Base-by-base conservation (phyloP, 352 stramenopile species). In the Globisporangium recalcitrans region DNA sequence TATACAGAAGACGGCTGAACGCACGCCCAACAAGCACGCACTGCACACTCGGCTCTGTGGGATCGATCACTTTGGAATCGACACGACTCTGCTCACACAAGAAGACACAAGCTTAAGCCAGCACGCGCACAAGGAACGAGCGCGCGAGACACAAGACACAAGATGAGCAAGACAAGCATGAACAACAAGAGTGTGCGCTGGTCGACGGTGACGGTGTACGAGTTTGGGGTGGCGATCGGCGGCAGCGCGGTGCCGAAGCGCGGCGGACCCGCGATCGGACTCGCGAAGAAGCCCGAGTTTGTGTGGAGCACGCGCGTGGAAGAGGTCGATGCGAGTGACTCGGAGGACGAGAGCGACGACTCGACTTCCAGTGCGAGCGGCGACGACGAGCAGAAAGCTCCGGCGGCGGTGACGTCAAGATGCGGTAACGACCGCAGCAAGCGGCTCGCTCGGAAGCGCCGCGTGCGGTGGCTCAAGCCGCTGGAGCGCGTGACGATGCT, bases 191-290 rank as follows among this genome's bases (percentile, higher is more conserved):
- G 69, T 47, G 78, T 87, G 34, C 70, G 74, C 16, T 87, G 73
- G 73, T 85, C 75, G 31, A 85, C 74, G 27, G 63, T 87, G 9
- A 87, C 78, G 2, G 75, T 87, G 52, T 87, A 87, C 62, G 78
- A 87, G 70, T 87, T 87, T 63, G 73, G 74, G 52, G 76, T 87
- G 32, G 67, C 67, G 14, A 58, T 85, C 27, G 78, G 78, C 60
- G 75, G 76, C 52, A 87, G 78, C 40, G 65, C 78, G 9, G 67
- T 87, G 9, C 78, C 78, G 0, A 71, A 74, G 29, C 78, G 68
- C 27, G 78, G 78, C 10, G 78, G 75, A 4, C 75, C 78, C 22
- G 74, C 78, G 19, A 72, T 87, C 24, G 78, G 78, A 8, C 65
- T 87, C 21, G 78, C 78, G 19, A 62, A 65, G 34, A 78, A 58